phyloP scores from a whole-genome alignment of 1,284 basidiomycete genomes.

The Trichosporon sp. region DNA sequence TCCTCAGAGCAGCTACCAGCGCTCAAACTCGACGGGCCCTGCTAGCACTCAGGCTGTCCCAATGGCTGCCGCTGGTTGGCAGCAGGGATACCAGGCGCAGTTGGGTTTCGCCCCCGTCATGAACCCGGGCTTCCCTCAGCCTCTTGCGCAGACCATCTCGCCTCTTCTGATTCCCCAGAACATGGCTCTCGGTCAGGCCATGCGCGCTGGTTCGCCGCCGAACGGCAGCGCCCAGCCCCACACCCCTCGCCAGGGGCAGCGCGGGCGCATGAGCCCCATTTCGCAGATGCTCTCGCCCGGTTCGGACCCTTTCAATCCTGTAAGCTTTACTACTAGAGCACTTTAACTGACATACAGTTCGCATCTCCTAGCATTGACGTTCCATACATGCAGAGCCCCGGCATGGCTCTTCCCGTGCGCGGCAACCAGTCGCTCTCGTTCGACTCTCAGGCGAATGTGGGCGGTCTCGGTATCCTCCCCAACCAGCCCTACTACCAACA shows the following conservation, averaged over 20 bases:
- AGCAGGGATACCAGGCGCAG: slow-evolving; percentile 28
- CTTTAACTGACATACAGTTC: slow-evolving; percentile 35
- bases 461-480: slow-evolving; percentile 52
- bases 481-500: slow-evolving; percentile 31
- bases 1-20: slow-evolving; percentile 54
- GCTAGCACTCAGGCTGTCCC: slow-evolving; percentile 28
- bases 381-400: slow-evolving; percentile 39
- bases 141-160: slow-evolving; percentile 35
- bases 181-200: slow-evolving; percentile 46
- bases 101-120: slow-evolving; percentile 28
- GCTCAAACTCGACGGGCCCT: slow-evolving; percentile 22
- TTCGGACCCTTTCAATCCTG: slow-evolving; percentile 58
- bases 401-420: slow-evolving; percentile 32
- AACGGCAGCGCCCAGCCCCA: slow-evolving; percentile 38
- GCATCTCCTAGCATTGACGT: slow-evolving; percentile 51
- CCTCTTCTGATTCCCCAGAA: slow-evolving; percentile 51
- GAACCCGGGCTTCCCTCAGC: slow-evolving; percentile 40
- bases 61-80: slow-evolving; percentile 29
- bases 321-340: slow-evolving; percentile 32
- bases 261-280: slow-evolving; percentile 47
- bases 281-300: slow-evolving; percentile 54
- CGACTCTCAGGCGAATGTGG: slow-evolving; percentile 51
- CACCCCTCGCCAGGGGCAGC: slow-evolving; percentile 44
- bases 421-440: slow-evolving; percentile 44
- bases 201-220: slow-evolving; percentile 34